These are phyloP conservation scores for Mycena olivaceomarginata DNA, from an alignment of 768 basidiomycete species.

Conservation along the genomic window DNA sequence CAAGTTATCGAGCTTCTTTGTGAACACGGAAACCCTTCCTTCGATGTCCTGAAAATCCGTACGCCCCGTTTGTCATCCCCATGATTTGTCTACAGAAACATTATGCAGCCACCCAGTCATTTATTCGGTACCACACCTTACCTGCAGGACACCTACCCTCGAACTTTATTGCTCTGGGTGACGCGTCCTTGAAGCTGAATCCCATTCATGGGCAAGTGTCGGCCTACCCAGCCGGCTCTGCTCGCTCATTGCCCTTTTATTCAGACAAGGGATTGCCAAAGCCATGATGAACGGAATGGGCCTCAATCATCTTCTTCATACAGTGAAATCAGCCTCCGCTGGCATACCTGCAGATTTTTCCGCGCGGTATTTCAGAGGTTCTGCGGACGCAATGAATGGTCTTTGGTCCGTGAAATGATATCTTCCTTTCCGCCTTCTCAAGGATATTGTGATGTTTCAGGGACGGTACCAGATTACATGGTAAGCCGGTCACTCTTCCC, in stretches of 20 bases:
- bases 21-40: constrained; percentile 12
- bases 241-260: background rate
- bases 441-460: background rate
- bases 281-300: constrained; percentile 21
- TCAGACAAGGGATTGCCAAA: constrained; percentile 47
- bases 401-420: constrained; percentile 3
- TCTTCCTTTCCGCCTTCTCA: background rate
- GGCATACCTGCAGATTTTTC: background rate
- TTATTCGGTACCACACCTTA: constrained; percentile 42
- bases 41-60: constrained; percentile 22
- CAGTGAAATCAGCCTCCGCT: background rate
- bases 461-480: background rate
- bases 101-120: constrained; percentile 36
- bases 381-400: background rate
- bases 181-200: constrained; percentile 45
- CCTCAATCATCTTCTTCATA: background rate
- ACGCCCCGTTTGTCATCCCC: background rate
- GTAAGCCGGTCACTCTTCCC: background rate
- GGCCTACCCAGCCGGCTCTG: background rate
- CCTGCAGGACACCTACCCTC: constrained; percentile 39
- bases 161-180: constrained; percentile 48
- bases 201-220: constrained; percentile 36
- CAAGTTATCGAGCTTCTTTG: constrained; percentile 30
- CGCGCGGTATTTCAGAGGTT: background rate
- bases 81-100: background rate